Evolutionary conservation across 208 protist genomes (phyloP).

Genomic region (Sergeia podlipaevii): DNA sequence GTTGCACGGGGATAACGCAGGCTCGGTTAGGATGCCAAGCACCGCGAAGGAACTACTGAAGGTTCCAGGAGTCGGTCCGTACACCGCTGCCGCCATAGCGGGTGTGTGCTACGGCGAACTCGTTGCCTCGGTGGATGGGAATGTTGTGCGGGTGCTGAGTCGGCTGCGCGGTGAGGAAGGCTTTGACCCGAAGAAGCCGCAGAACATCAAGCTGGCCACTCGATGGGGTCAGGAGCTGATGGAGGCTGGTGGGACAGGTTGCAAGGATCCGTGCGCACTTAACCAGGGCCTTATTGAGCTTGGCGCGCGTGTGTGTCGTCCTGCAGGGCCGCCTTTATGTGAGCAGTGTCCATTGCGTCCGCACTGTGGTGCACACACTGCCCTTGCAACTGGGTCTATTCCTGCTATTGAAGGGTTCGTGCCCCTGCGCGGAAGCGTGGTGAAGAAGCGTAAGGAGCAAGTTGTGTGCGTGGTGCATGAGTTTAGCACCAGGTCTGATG

Average conservation of each 20-base stretch:
- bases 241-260: constrained; percentile 21
- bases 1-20: constrained; percentile 8
- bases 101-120: constrained; percentile 84
- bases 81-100: constrained; percentile 92
- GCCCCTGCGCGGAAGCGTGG: constrained; percentile 37
- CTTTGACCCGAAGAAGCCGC: constrained; percentile 74
- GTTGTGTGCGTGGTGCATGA: constrained; percentile 82
- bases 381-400: constrained; percentile 37
- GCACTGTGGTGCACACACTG: constrained; percentile 45
- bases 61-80: constrained; percentile 90
- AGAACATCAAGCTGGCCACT: constrained; percentile 46
- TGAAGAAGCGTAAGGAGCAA: constrained; percentile 42
- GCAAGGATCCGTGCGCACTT: constrained; percentile 44
- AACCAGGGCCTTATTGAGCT: constrained; percentile 95
- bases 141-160: constrained; percentile 90
- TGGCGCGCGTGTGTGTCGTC: constrained; percentile 84
- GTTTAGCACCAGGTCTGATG: background rate
- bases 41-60: constrained; percentile 44
- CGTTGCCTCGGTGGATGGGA: constrained; percentile 88
- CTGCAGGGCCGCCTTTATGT: constrained; percentile 63
- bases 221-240: constrained; percentile 65
- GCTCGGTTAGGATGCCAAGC: constrained; percentile 28
- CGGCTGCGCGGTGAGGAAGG: constrained; percentile 64
- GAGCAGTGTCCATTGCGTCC: constrained; percentile 53
- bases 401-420: constrained; percentile 72